Evolutionary conservation across 1,284 basidiomycete genomes (phyloP).

Genomic region (Leccinum ponderosum): DNA sequence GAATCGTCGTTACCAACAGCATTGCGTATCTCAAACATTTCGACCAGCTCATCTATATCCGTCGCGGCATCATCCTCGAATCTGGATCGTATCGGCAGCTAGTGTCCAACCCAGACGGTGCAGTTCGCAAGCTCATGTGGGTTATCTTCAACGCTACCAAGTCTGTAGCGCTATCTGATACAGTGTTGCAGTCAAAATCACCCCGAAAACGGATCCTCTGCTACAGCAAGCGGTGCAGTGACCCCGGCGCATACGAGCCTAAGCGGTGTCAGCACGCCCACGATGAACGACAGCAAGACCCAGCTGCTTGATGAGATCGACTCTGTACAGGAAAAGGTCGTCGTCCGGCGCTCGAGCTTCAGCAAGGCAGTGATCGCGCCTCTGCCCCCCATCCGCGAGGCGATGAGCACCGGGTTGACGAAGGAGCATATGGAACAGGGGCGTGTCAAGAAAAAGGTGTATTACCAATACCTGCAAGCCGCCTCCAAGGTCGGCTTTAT

Average conservation of each 20-base stretch:
- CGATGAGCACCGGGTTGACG: constrained; percentile 46
- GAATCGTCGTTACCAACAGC: constrained; percentile 89
- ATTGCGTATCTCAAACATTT: constrained; percentile 84
- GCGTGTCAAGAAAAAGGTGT: constrained; percentile 77
- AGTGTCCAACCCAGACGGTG: constrained; percentile 63
- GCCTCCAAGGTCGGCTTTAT: constrained; percentile 74
- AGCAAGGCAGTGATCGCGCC: constrained; percentile 43
- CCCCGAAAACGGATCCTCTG: constrained; percentile 41
- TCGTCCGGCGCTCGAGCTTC: constrained; percentile 43
- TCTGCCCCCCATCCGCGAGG: constrained; percentile 38
- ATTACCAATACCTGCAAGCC: constrained; percentile 77
- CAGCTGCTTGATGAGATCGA: constrained; percentile 24
- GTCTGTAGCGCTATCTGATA: not conserved
- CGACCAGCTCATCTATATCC: constrained; percentile 79
- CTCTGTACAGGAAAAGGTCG: constrained; percentile 17
- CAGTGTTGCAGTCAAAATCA: constrained; percentile 15
- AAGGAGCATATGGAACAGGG: constrained; percentile 87
- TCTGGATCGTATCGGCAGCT: constrained; percentile 68
- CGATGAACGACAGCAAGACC: constrained; percentile 22
- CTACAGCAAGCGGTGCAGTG: constrained; percentile 49
- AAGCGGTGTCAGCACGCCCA: constrained; percentile 45
- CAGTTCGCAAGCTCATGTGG: constrained; percentile 83
- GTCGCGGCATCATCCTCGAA: constrained; percentile 85
- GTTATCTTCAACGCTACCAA: constrained; percentile 24
- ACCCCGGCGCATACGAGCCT: constrained; percentile 52